Evolutionary conservation across 352 stramenopile genomes (phyloP).

Genomic region (Globisporangium spinosum): DNA sequence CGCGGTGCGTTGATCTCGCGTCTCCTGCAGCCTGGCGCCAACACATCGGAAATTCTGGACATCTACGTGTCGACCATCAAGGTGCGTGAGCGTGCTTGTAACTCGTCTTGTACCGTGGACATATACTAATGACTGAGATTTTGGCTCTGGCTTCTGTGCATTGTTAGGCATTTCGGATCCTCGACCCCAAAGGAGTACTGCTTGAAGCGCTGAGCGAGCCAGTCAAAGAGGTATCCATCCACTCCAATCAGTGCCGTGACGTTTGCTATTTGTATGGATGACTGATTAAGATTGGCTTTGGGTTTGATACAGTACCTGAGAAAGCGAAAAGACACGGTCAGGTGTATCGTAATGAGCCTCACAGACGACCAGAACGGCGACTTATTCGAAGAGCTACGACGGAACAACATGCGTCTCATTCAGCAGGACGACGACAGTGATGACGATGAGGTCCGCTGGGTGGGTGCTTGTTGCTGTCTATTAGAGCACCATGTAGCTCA

Average conservation of each 20-base stretch:
- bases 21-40: conserved; percentile 93
- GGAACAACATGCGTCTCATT: conserved; percentile 89
- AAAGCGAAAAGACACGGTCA: conserved; percentile 93
- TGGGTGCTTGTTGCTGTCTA: background rate
- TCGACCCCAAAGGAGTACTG: conserved; percentile 92
- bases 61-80: conserved; percentile 98
- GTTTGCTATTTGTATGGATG: background rate
- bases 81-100: conserved; percentile 17
- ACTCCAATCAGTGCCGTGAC: background rate
- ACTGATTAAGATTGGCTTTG: background rate
- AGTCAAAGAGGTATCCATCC: conserved; percentile 50
- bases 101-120: no score
- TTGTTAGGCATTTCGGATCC: conserved; percentile 80
- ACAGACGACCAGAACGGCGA: conserved; percentile 90
- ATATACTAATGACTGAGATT: background rate
- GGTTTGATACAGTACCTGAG: conserved; percentile 78
- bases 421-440: conserved; percentile 92
- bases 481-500: background rate
- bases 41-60: conserved; percentile 95
- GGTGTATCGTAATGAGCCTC: conserved; percentile 94
- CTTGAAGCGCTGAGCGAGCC: conserved; percentile 76
- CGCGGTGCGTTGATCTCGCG: conserved; percentile 71
- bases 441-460: conserved; percentile 80
- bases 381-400: conserved; percentile 94
- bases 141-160: background rate